Evolutionary conservation across 805 yeast species (phyloP), one percentile per base, ranked within the genome.

Genomic region (Danielozyma ontarioensis): DNA sequence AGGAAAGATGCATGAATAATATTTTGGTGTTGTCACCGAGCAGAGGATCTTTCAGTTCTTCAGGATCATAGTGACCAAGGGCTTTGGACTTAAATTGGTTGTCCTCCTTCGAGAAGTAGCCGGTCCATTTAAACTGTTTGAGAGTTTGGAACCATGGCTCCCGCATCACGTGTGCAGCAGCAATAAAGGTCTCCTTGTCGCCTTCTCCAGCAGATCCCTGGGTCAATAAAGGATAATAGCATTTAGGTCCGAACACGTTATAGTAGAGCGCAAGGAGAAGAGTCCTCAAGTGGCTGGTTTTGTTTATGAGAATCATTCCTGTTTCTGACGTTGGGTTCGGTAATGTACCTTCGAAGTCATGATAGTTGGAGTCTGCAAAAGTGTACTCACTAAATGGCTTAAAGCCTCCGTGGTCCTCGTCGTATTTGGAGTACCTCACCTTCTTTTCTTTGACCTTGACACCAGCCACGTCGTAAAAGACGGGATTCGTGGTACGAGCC

Each of bases 121-220:
- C 55, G 7, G 53, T 50, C 69, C 70, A 65, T 29, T 45, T 39
- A 44, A 65, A 65, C 28, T 37, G 74, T 66, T 50, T 76, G 46
- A 36, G 71, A 58, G 48, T 57, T 53, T 80, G 88, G 50, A 70
- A 75, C 51, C 67, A 78, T 2, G 74, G 68, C 33, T 62, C 56
- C 0, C 54, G 43, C 48, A 74, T 47, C 1, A 61, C 78, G 34
- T 69, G 65, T 3, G 88, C 84, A 1, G 86, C 88, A 7, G 82
- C 76, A 25, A 77, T 70, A 44, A 80, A 81, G 0, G 90, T 80
- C 48, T 83, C 90, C 50, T 83, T 83, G 49, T 83, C 90, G 32
- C 90, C 89, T 60, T 82, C 83, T 17, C 90, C 90, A 1, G 86
- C 78, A 17, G 76, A 66, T 3, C 86, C 86, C 49, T 81, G 89